Percentiles rank a stretch among this genome's conserved stretches.
Conservation (phyloP, 345 rosid genomes). For the Ceriops decandra region DNA sequence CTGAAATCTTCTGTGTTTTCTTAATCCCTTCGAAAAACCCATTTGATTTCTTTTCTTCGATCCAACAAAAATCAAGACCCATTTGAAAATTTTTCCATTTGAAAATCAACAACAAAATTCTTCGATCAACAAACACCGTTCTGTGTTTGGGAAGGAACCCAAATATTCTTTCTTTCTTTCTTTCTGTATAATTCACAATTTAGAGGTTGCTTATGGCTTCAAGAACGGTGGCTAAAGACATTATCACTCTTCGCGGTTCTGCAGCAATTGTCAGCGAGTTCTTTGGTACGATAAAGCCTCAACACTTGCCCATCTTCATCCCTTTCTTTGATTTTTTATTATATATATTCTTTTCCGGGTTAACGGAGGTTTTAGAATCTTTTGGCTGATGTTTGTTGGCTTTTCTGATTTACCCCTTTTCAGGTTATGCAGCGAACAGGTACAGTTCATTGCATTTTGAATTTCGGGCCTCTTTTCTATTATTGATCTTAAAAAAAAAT, state of each 20-base stretch:
- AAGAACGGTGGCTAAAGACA: constrained; percentile 72
- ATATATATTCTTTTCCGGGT: background rate
- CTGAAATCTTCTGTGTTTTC: too few species aligned
- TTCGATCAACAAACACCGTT: too few species aligned
- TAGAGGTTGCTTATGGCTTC: constrained; percentile 42
- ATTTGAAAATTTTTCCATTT: too few species aligned
- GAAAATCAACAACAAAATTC: too few species aligned
- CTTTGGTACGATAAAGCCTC: constrained; percentile 47
- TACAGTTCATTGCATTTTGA: constrained; percentile 17
- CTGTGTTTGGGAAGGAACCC: too few species aligned
- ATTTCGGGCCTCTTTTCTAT: background rate
- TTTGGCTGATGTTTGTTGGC: constrained; percentile 11
- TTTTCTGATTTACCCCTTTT: constrained; percentile 6
- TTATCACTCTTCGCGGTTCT: constrained; percentile 94
- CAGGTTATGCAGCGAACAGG: constrained; percentile 99
- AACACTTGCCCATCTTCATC: background rate
- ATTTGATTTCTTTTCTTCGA: too few species aligned
- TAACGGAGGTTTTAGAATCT: background rate
- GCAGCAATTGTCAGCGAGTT: constrained; percentile 97
- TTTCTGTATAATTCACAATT: too few species aligned
- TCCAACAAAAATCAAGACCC: too few species aligned
- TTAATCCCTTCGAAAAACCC: too few species aligned
- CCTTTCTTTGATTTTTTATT: background rate
- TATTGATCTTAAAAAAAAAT: background rate
- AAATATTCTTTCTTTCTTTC: too few species aligned